phyloP scores from a whole-genome alignment of 108 stramenopile genomes.

The Stephanodiscus triporus region DNA sequence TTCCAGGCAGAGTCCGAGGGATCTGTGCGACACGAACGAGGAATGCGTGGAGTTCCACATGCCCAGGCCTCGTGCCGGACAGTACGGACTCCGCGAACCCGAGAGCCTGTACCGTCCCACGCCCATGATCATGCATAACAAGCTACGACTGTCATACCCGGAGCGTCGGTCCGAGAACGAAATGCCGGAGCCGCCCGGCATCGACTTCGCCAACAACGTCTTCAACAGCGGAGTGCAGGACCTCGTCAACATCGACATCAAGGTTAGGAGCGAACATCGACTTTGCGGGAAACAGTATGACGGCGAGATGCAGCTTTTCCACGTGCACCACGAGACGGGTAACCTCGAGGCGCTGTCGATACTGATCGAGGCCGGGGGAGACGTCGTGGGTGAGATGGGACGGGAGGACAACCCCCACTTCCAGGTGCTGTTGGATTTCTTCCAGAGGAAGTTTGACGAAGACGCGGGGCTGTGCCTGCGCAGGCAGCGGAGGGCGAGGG shows the following conservation, averaged over 20 bases:
- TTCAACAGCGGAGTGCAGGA: conserved; percentile 40
- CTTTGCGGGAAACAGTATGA: conserved; percentile 72
- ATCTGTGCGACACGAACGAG: conserved; percentile 33
- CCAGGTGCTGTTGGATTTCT: conserved; percentile 38
- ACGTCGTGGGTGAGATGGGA: not conserved
- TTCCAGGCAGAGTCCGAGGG: conserved; percentile 36
- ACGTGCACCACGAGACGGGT: conserved; percentile 23
- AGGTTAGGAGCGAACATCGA: conserved; percentile 63
- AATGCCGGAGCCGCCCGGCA: conserved; percentile 22
- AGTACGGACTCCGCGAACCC: conserved; percentile 18
- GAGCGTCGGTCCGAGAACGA: conserved; percentile 16
- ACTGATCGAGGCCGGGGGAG: conserved; percentile 33
- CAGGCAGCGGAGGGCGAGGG: conserved; percentile 23
- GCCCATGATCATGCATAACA: conserved; percentile 38
- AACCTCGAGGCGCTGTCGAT: conserved; percentile 38
- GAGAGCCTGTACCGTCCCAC: conserved; percentile 19
- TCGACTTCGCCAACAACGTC: conserved; percentile 40
- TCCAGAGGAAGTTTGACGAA: conserved; percentile 38
- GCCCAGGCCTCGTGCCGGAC: conserved; percentile 21
- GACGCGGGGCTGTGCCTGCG: conserved; percentile 27
- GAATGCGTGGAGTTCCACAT: conserved; percentile 31
- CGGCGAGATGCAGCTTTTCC: conserved; percentile 60
- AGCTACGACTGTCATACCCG: conserved; percentile 28
- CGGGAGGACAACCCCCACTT: conserved; percentile 29
- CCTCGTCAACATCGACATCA: conserved; percentile 57